Evolutionary conservation across 768 basidiomycete genomes (phyloP), one percentile per base, ranked within the genome.

Genomic region (Asterophora lycoperdoides): DNA sequence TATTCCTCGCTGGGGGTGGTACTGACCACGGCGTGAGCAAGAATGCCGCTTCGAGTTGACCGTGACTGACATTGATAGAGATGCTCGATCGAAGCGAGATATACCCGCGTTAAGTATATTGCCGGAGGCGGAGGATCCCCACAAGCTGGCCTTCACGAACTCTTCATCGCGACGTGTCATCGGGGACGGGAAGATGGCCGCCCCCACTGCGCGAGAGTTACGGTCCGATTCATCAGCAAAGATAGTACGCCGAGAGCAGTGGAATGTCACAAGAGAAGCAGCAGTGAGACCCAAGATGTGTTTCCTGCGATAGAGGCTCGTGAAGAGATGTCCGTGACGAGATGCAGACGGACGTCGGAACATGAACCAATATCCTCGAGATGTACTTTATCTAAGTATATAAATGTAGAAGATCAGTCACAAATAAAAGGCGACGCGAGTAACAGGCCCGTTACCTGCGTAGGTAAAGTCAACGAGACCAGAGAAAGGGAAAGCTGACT

Each of bases 21-120:
- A 36, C 42, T 54, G 30, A 8, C 4, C 19, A 23, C 7, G 30
- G 36, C 17, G 23, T 42, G 8, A 20, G 33, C 6, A 19, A 13
- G 35, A 14, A n/a, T 32, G 28, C 13, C 11, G 11, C 19, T 34
- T 23, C 23, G 32, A n/a, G 10, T 3, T 18, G 2, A 39, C 9
- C 14, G 6, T 4, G 30, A 52, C 54, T 28, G 10, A 59, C 57
- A 47, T 51, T 34, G 54, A 41, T 38, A 56, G 34, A n/a, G 48
- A 33, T 13, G 42, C 42, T 9, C 39, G 32, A 35, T 56, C 51
- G 18, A 60, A 53, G 17, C 55, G 52, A 39, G 48, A 5, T 18
- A 55, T 49, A 10, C 53, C 56, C 33, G 3, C 44, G 46, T 10
- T 28, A 20, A 49, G 48, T 13, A 14, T 17, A 8, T 23, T 23